phyloP scores from a whole-genome alignment of 345 rosid species.

The Eucalyptus globulus region DNA sequence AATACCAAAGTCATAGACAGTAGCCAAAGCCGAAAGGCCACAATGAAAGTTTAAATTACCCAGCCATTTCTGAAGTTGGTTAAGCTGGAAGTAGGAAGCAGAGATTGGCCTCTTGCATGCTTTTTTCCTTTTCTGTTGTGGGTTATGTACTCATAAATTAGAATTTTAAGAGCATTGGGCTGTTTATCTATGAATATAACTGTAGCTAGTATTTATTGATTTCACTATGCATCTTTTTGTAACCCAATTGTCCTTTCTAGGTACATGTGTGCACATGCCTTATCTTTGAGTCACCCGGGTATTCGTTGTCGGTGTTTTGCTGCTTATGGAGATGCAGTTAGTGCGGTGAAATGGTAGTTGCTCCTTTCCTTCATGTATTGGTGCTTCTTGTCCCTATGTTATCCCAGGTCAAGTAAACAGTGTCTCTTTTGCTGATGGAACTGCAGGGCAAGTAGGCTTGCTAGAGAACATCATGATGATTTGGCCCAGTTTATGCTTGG shows the following conservation, averaged over 20 bases:
- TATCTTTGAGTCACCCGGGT: slow-evolving; percentile 95
- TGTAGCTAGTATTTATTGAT: background rate
- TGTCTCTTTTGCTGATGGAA: background rate
- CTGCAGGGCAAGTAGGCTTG: slow-evolving; percentile 97
- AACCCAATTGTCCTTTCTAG: slow-evolving; percentile 16
- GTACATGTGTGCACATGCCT: slow-evolving; percentile 97
- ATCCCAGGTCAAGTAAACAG: background rate
- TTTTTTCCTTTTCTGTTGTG: background rate
- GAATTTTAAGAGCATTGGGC: background rate
- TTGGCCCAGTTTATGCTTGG: slow-evolving; percentile 96
- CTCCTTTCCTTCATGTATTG: background rate
- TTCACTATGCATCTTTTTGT: background rate
- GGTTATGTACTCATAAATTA: background rate
- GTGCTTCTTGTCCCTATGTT: background rate
- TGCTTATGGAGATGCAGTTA: slow-evolving; percentile 96
- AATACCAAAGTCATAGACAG: background rate
- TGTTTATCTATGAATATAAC: background rate
- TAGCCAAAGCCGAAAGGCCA: background rate
- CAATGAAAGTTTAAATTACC: background rate
- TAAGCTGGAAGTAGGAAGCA: background rate
- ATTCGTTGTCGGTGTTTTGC: slow-evolving; percentile 97
- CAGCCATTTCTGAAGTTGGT: background rate
- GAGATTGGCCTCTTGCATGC: background rate
- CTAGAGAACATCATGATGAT: slow-evolving; percentile 98
- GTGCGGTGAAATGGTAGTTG: slow-evolving; percentile 92